phyloP scores from a whole-genome alignment of 1,284 basidiomycete species.

The Leccinum angustisporum region DNA sequence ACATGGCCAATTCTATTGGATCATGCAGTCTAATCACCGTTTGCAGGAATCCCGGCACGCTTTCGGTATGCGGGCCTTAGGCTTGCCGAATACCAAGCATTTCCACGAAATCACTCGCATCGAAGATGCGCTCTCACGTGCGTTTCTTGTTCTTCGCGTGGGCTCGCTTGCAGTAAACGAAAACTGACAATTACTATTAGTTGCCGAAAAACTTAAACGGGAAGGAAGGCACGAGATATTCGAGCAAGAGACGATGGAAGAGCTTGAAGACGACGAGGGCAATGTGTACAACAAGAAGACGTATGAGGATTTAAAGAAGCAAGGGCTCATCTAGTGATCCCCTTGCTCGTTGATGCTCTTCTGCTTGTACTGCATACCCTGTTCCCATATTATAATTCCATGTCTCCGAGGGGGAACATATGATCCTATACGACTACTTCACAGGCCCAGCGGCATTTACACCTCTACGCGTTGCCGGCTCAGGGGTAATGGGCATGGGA shows the following conservation, averaged over 20 bases:
- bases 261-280: conserved; percentile 94
- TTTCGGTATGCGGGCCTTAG: conserved; percentile 97
- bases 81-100: conserved; percentile 97
- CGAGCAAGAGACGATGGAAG: conserved; percentile 92
- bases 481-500: conserved; percentile 56
- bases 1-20: conserved; percentile 13
- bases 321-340: conserved; percentile 69
- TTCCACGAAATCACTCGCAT: conserved; percentile 99
- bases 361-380: conserved; percentile 14
- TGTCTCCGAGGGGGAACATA: background rate
- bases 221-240: conserved; percentile 91
- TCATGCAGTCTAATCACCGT: conserved; percentile 13
- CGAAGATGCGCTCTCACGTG: conserved; percentile 91
- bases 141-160: conserved; percentile 35
- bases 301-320: conserved; percentile 90
- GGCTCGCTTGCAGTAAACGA: conserved; percentile 2
- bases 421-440: conserved; percentile 14
- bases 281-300: conserved; percentile 94
- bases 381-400: conserved; percentile 4
- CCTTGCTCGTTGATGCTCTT: conserved; percentile 7
- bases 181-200: conserved; percentile 40
- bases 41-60: conserved; percentile 90
- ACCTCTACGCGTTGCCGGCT: conserved; percentile 37
- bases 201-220: conserved; percentile 93
- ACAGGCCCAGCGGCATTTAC: conserved; percentile 4